These are phyloP conservation scores for Primulina huaijiensis DNA, from an alignment of 257 asterid species.

Conservation along the genomic window DNA sequence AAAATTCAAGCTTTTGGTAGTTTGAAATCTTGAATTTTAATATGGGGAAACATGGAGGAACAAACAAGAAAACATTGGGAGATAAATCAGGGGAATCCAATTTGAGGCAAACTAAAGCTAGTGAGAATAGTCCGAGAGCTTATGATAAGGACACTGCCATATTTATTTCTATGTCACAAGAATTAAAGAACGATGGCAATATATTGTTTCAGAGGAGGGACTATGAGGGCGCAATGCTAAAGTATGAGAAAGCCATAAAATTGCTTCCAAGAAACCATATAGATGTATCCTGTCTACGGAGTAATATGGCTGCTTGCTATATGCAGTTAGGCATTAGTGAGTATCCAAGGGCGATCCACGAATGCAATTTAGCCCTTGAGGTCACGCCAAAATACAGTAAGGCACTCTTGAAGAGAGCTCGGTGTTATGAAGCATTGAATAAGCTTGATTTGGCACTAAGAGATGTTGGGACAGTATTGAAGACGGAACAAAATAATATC, in stretches of 20 bases:
- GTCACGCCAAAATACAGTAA: slow-evolving; percentile 80
- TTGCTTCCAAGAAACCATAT: slow-evolving; percentile 79
- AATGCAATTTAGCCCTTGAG: slow-evolving; percentile 86
- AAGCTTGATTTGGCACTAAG: slow-evolving; percentile 65
- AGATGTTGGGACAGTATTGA: slow-evolving; percentile 60
- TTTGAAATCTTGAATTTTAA: slow-evolving; percentile 34
- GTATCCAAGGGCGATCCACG: slow-evolving; percentile 76
- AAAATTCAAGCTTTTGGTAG: slow-evolving; percentile 22
- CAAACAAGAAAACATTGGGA: slow-evolving; percentile 36
- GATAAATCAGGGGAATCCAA: slow-evolving; percentile 44
- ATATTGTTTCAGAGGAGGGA: slow-evolving; percentile 66
- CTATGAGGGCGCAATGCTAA: slow-evolving; percentile 68
- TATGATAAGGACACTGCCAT: slow-evolving; percentile 60
- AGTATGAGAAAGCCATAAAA: slow-evolving; percentile 67
- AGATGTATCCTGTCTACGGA: slow-evolving; percentile 68
- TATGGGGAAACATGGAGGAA: slow-evolving; percentile 66
- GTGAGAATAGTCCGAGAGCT: slow-evolving; percentile 37
- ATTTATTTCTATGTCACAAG: slow-evolving; percentile 62
- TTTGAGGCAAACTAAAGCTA: slow-evolving; percentile 31
- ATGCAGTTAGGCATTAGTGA: slow-evolving; percentile 81
- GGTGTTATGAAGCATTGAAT: slow-evolving; percentile 85
- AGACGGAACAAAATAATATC: slow-evolving; percentile 69
- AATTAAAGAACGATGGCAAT: slow-evolving; percentile 76
- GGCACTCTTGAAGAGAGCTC: slow-evolving; percentile 81
- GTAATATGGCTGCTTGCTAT: slow-evolving; percentile 80